Conservation (phyloP, 441 rosid genomes). For the Pelargonium cotyledonis region DNA sequence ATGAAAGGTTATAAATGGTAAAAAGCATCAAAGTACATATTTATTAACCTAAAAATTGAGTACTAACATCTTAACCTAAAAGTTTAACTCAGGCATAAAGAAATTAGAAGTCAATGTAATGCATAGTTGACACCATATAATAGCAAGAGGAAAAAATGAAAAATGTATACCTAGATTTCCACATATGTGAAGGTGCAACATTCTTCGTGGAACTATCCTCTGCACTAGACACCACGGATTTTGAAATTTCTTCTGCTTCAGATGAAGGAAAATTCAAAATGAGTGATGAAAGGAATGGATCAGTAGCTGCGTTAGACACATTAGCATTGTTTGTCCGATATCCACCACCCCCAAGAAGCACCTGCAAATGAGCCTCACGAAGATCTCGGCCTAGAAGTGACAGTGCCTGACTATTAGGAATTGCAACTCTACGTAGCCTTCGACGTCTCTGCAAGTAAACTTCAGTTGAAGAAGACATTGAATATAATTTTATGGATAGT, state of each 20-base stretch:
- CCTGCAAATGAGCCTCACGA: conserved; percentile 53
- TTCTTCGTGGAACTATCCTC: conserved; percentile 33
- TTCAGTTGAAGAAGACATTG: conserved; percentile 35
- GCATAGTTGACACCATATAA: neutral
- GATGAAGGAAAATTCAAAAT: conserved; percentile 48
- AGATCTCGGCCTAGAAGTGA: conserved; percentile 53
- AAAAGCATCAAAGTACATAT: too few relatives aligned
- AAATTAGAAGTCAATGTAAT: neutral
- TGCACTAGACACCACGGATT: conserved; percentile 32
- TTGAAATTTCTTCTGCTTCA: conserved; percentile 53
- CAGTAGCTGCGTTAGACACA: conserved; percentile 39
- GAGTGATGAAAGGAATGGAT: conserved; percentile 51
- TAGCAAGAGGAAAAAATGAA: neutral
- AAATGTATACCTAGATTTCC: conserved; percentile 43
- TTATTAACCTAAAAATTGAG: too few relatives aligned
- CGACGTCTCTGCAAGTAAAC: conserved; percentile 54
- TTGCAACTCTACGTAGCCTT: conserved; percentile 47
- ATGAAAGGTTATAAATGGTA: neutral
- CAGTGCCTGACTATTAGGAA: conserved; percentile 46
- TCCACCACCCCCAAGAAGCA: conserved; percentile 52
- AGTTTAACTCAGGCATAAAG: neutral
- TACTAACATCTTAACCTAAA: neutral
- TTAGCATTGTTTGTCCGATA: conserved; percentile 39
- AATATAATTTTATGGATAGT: neutral
- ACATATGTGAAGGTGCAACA: conserved; percentile 32